Evolutionary conservation across 2,329 filamentous ascomycete genomes (phyloP), one percentile per base, ranked within the genome.

Genomic region (Neopestalotiopsis rosae): DNA sequence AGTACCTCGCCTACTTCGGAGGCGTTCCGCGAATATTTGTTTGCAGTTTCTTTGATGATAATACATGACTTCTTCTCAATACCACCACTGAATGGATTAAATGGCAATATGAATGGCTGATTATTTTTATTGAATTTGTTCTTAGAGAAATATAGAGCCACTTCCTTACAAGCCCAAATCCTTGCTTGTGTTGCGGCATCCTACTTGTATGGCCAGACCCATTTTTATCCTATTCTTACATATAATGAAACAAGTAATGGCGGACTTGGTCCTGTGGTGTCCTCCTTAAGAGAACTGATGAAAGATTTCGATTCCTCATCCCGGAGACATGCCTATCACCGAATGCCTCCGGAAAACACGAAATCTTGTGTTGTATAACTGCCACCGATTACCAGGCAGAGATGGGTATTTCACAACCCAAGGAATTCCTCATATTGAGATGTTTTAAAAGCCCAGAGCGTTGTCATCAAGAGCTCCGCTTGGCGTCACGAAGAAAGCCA

Each of bases 401-500:
- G 5, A 59, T 5, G 7, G 61, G 61, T 38, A 20, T 40, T 63
- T 24, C 12, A 17, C 13, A 14, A 13, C n/a, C 61, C n/a, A 40
- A 20, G 1, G 4, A 14, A 13, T n/a, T 20, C n/a, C 10, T 34
- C 61, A 12, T 38, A 38, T 28, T 61, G n/a, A 45, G 6, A 14
- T 40, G 5, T 12, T 57, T 58, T 64, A 63, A 59, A 62, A 68
- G 5, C 62, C 62, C 42, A 66, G 49, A 13, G 63, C 9, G 49
- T 75, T 76, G 67, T 79, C 79, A 72, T 86, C 83, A 45, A 88
- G 79, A 20, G 84, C 84, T 66, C 82, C 82, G 70, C 78, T 80
- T 0, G 87, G 87, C 14, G 84, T 87, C 68, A 86, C 87, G 74
- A 86, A 90, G 75, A 90, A 90, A 17, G 88, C 88, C 42, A 90